phyloP scores from a whole-genome alignment of 805 yeast species.

The Cyberlindnera mrakii region DNA sequence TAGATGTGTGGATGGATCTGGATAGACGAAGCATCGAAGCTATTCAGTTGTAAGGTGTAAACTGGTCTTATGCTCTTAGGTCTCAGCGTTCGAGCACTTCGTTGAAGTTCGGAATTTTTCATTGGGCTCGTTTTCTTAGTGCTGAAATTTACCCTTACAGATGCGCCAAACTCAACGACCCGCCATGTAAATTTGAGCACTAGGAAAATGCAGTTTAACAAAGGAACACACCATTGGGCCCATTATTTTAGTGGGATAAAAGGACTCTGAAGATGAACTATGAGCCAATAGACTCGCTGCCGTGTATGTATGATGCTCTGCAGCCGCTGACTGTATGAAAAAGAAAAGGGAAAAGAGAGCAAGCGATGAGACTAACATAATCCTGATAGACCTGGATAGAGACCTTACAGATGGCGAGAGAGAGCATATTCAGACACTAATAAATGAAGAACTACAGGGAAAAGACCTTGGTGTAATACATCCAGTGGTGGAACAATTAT shows the following conservation, averaged over 20 bases:
- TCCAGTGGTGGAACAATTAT: conserved; percentile 16
- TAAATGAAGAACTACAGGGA: conserved; percentile 16
- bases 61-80: background rate
- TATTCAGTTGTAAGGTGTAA: background rate
- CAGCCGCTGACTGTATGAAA: no score
- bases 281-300: conserved; percentile 34
- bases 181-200: no score
- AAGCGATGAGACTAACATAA: no score
- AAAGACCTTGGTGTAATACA: conserved; percentile 7
- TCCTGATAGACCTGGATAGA: conserved; percentile 27
- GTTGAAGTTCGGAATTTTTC: no score
- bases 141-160: no score
- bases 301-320: conserved; percentile 27
- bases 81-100: no score
- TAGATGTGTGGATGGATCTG: conserved; percentile 13
- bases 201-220: no score
- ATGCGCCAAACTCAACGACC: no score
- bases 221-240: no score
- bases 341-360: no score
- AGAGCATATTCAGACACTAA: conserved; percentile 30
- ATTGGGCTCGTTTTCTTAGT: no score
- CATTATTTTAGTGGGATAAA: background rate
- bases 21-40: conserved; percentile 12
- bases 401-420: conserved; percentile 32
- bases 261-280: conserved; percentile 18